These are phyloP conservation scores for Ensete ventricosum DNA, from an alignment of 176 grass and related monocot genomes.

Conservation along the genomic window DNA sequence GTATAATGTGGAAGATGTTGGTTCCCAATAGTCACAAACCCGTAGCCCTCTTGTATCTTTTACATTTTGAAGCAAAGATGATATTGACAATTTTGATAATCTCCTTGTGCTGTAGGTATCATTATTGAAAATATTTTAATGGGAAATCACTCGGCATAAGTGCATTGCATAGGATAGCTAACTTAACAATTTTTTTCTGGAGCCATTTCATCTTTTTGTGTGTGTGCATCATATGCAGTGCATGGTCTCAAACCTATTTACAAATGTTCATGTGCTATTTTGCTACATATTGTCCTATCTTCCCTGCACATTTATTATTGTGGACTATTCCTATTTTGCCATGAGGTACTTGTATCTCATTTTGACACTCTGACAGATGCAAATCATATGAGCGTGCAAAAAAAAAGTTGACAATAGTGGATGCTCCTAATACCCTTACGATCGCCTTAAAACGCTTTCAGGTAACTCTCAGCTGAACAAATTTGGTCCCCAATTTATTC, in stretches of 20 bases:
- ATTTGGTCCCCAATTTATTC: not conserved
- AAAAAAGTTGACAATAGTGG: constrained; percentile 24
- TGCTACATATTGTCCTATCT: not conserved
- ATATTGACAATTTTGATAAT: too few relatives aligned
- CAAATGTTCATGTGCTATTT: too few relatives aligned
- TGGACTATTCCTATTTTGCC: not conserved
- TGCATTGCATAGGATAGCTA: too few relatives aligned
- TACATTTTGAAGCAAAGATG: not conserved
- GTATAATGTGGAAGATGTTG: too few relatives aligned
- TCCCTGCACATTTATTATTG: not conserved
- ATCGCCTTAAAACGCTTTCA: constrained; percentile 27
- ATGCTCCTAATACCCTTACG: constrained; percentile 27
- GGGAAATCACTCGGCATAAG: too few relatives aligned
- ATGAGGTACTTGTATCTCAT: not conserved
- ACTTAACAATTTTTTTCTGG: too few relatives aligned
- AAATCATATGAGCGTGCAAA: constrained; percentile 25
- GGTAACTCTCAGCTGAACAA: constrained; percentile 1
- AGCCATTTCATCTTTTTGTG: too few relatives aligned
- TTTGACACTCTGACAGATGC: constrained; percentile 13
- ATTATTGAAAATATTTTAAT: too few relatives aligned
- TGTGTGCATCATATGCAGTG: too few relatives aligned
- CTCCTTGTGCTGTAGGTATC: too few relatives aligned
- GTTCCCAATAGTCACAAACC: too few relatives aligned
- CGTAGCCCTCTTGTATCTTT: not conserved
- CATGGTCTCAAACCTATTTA: too few relatives aligned